Evolutionary conservation across 2,329 filamentous ascomycete species (phyloP), one percentile per base, ranked within the genome.

Genomic region (Exophiala phaeomuriformis): DNA sequence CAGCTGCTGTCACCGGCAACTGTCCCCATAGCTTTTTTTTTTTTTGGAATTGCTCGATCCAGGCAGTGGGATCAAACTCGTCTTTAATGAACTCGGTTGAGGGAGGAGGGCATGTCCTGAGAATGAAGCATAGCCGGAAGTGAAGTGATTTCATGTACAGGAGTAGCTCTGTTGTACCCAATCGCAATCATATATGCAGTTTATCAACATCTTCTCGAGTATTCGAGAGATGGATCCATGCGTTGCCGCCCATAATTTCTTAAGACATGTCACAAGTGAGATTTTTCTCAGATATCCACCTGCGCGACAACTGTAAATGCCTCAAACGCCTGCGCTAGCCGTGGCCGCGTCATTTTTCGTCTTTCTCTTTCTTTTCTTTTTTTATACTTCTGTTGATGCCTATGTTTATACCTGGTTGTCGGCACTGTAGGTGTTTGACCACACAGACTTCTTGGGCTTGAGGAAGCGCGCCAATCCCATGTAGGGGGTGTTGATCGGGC

Each of bases 401-500:
- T 29, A 12, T 9, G 10, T 9, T 32, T 52, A 60, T 27, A 56
- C 58, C 36, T 52, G 46, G 50, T 19, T 51, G n/a, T 63, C 57
- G 31, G 12, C 28, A 4, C 47, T 52, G 43, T 54, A 55, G 7
- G 57, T 63, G 47, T 63, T 63, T 9, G 59, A 62, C 61, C 61
- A 63, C 4, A 59, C 56, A 4, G 49, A 47, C 29, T 54, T 54
- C 19, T 50, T 57, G 7, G 67, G 67, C 19, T 61, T 59, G n/a
- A 71, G 32, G 10, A 84, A 63, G 29, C 78, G 72, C 61, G 76
- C 76, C n/a, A 88, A 64, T 0, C 84, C 84, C 63, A 86, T 66
- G 69, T 75, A 83, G 0, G 83, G 83, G 0, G 76, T 82, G 68
- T 88, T 88, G 60, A 88, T 74, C 1, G 84, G 84, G 60, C 78